Conservation (phyloP, 2,329 filamentous ascomycete species). For the Pyricularia grisea region DNA sequence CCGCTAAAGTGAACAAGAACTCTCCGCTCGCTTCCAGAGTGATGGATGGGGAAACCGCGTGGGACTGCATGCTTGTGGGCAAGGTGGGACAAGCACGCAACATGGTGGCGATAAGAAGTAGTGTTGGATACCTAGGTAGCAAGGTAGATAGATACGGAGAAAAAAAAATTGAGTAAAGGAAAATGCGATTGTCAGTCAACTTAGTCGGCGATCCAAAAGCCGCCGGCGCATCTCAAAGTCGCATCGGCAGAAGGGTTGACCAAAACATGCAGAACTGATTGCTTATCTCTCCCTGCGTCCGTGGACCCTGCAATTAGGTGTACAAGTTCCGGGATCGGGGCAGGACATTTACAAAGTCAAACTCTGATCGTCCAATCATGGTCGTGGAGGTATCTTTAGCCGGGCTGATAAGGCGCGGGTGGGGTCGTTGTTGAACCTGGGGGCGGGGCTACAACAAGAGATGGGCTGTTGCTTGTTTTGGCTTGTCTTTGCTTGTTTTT, state of each 20-base stretch:
- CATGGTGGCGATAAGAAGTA: too few species aligned
- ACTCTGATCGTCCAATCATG: background rate
- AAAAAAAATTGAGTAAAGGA: background rate
- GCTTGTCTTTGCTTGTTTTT: background rate
- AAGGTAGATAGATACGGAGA: too few species aligned
- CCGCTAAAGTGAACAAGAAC: too few species aligned
- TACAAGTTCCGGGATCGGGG: background rate
- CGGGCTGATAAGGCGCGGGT: background rate
- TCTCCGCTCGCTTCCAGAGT: too few species aligned
- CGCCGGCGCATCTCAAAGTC: background rate
- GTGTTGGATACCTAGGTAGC: too few species aligned
- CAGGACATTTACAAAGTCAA: background rate
- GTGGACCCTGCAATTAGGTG: background rate
- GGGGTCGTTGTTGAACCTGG: background rate
- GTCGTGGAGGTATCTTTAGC: background rate
- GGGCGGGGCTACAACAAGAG: background rate
- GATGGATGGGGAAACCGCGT: too few species aligned
- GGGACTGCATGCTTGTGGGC: too few species aligned
- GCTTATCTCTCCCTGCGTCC: background rate
- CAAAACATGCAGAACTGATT: background rate
- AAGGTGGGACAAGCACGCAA: too few species aligned
- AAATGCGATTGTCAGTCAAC: background rate
- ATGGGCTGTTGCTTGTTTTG: background rate
- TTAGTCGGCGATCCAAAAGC: background rate
- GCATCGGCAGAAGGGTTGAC: background rate